Evolutionary conservation across 2,329 filamentous ascomycete genomes (phyloP).

Genomic region (Colletotrichum lupini): DNA sequence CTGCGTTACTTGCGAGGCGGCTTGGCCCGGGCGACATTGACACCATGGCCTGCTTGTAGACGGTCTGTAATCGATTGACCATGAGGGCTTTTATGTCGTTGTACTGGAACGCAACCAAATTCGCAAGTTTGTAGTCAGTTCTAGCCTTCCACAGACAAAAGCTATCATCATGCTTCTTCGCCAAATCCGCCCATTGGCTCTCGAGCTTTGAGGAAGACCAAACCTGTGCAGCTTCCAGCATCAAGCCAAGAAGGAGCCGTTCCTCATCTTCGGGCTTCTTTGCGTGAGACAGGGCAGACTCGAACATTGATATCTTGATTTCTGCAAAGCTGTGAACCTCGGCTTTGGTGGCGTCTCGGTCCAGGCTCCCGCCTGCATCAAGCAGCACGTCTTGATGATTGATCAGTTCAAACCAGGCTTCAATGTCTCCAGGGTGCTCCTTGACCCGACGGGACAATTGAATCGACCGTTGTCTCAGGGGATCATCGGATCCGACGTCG

Average conservation of each 20-base stretch:
- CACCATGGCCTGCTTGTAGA: slow-evolving; percentile 15
- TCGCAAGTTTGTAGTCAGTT: slow-evolving; percentile 78
- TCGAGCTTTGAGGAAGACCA: slow-evolving; percentile 63
- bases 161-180: slow-evolving; percentile 65
- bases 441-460: slow-evolving; percentile 73
- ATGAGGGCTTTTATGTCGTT: slow-evolving; percentile 72
- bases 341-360: slow-evolving; percentile 61
- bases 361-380: slow-evolving; percentile 55
- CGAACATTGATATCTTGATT: slow-evolving; percentile 82
- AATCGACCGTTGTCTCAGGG: slow-evolving; percentile 65
- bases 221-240: slow-evolving; percentile 78
- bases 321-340: slow-evolving; percentile 79
- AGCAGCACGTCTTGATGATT: slow-evolving; percentile 80
- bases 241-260: slow-evolving; percentile 72
- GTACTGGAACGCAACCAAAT: slow-evolving; percentile 74
- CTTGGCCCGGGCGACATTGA: slow-evolving; percentile 24
- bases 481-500: slow-evolving; percentile 50
- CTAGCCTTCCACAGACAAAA: slow-evolving; percentile 79
- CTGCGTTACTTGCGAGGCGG: not conserved
- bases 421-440: slow-evolving; percentile 72
- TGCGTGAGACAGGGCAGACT: slow-evolving; percentile 76
- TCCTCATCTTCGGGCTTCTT: slow-evolving; percentile 60
- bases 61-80: slow-evolving; percentile 57
- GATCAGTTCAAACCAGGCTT: slow-evolving; percentile 83
- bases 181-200: slow-evolving; percentile 45